Base-by-base conservation (phyloP, 2,329 filamentous ascomycete species). In the Claviceps maximensis region DNA sequence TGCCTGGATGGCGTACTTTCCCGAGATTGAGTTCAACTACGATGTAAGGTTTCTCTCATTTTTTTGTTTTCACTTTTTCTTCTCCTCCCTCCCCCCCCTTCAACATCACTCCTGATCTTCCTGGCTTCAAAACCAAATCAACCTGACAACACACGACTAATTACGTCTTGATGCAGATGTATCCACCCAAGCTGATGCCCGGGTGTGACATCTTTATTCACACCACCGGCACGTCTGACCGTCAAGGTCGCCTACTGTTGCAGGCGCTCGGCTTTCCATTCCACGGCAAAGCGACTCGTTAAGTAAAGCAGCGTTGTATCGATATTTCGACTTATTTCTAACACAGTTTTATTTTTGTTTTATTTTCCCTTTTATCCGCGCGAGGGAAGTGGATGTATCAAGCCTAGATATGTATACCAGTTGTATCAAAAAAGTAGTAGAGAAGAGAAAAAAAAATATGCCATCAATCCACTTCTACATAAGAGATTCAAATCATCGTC, bases 11-110 rank as follows among this genome's bases (percentile, higher is more conserved):
- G 82, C 85, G 50, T 74, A 87, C 58, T 98, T 97, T 71, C 93
- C 93, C 0, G 93, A 98, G 73, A 80, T 98, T 47, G 90, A 96
- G 69, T 82, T 89, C 61, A 96, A 95, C 73, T 95, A 93, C 65
- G 88, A 95, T 71, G 89, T 95, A 71, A 78, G 87, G 1, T 21
- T 10, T 42, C 21, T 27, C 19, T 19, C 13, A 27, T 78, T 36
- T 15, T 36, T 3, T 8, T 15, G 2, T 3, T 12, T 33, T 4
- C 6, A 6, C 8, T 52, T 31, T 1, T 25, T 38, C 27, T 17
- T 42, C 6, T 44, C 23, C 13, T 23, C 21, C 19, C 25, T 31
- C 23, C 15, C 10, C 4, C 13, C n/a, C 15, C 3, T n/a, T 29
- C 4, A 10, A 33, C 2, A 6, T 33, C 31, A 6, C 31, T 10